Base-by-base conservation (phyloP, 2,329 filamentous ascomycete genomes). In the Sordariomycetes sp. region DNA sequence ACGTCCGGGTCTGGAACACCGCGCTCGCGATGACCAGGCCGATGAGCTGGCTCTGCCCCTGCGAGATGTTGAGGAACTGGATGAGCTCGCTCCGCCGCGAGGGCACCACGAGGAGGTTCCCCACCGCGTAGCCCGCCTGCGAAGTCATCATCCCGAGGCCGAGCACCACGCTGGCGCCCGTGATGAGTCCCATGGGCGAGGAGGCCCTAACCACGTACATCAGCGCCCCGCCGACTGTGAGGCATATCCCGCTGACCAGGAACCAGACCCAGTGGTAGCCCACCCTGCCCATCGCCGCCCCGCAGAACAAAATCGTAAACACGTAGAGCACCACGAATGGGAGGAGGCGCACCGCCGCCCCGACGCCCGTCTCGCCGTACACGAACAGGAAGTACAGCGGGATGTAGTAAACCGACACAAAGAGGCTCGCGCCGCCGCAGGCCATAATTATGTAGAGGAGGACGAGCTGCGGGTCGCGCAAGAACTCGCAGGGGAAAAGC, bases 401-500 rank as follows among this genome's bases (percentile, higher is more conserved):
- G 54, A 63, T 60, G 32, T 63, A 64, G 50, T 64, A 64, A 5
- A 60, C 54, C 2, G 60, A 54, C 51, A 65, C 58, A 28, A 62
- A 64, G 2, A 63, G 43, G 11, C 54, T 48, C 1, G 61, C 58
- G 20, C 60, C 60, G 8, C 53, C 59, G 25, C 52, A 54, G 6
- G 61, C 28, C 59, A 63, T 64, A 54, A 25, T 32, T 40, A 62
- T 40, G 59, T 53, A 60, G 7, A 63, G 57, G n/a, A 63, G 58
- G 20, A 63, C 32, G 54, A 60, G 61, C 35, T 55, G 35, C 4
- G n/a, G 54, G 35, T 55, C 40, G 32, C 54, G 54, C 18, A 55
- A 20, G 16, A 55, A 43, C 11, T 68, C 67, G 55, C 75, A 68
- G 25, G 71, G 68, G 16, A 73, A 66, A 24, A 68, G 55, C 18